phyloP scores from a whole-genome alignment of 805 yeast species.

The Teunomyces tritomae region DNA sequence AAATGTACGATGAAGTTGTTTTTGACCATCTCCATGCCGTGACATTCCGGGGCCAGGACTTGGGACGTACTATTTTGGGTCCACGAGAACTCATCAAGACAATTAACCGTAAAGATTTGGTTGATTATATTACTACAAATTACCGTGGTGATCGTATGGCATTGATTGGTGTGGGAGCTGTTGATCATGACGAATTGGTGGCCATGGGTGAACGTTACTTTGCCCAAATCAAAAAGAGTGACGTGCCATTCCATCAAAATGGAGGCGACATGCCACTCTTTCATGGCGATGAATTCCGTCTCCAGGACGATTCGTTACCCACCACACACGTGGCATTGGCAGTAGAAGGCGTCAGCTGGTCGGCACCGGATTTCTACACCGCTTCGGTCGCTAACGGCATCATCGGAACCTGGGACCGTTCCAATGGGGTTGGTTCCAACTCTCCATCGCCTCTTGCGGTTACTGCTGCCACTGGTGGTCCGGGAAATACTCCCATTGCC shows the following conservation, averaged over 20 bases:
- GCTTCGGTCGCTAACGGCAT: constrained; percentile 96
- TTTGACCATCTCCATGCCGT: constrained; percentile 95
- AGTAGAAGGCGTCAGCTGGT: constrained; percentile 98
- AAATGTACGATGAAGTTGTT: constrained; percentile 97
- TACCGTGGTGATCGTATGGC: constrained; percentile 98
- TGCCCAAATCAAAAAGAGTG: constrained; percentile 60
- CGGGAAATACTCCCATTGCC: constrained; percentile 66
- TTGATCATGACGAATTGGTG: constrained; percentile 82
- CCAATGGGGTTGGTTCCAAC: constrained; percentile 77
- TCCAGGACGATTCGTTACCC: constrained; percentile 80
- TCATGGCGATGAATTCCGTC: constrained; percentile 80
- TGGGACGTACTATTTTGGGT: constrained; percentile 95
- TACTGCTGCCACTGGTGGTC: constrained; percentile 56
- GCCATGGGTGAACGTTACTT: constrained; percentile 72
- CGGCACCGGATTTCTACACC: constrained; percentile 89
- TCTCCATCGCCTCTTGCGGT: constrained; percentile 84
- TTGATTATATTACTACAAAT: constrained; percentile 75
- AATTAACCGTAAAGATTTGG: constrained; percentile 73
- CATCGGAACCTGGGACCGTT: constrained; percentile 96
- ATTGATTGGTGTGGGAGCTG: constrained; percentile 94
- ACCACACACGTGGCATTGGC: constrained; percentile 90
- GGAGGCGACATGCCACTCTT: constrained; percentile 77
- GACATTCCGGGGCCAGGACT: constrained; percentile 84
- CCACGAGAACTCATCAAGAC: constrained; percentile 86
- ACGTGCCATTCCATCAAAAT: constrained; percentile 70